phyloP scores from a whole-genome alignment of 352 stramenopile genomes.

The Globisporangium cederbergense region DNA sequence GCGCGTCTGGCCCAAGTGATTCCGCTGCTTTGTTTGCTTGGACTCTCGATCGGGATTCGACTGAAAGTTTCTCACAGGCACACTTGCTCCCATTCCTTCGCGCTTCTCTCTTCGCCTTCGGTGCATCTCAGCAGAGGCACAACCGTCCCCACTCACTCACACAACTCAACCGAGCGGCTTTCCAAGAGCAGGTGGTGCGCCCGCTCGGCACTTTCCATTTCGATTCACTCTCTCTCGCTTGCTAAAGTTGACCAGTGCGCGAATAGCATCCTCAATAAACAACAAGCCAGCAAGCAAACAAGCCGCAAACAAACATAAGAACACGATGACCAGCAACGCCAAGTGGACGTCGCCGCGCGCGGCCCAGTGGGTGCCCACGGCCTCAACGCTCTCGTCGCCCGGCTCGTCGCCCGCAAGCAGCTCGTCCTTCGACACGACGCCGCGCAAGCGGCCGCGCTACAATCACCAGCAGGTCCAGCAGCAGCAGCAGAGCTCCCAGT shows the following conservation, averaged over 20 bases:
- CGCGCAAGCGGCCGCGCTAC: background rate
- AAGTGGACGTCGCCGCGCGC: conserved; percentile 4
- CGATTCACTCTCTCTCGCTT: background rate
- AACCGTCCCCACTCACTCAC: too few species aligned
- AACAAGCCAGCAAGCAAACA: background rate
- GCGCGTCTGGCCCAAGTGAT: too few species aligned
- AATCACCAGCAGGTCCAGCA: background rate
- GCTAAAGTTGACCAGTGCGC: background rate
- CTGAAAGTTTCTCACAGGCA: too few species aligned
- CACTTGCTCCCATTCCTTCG: too few species aligned
- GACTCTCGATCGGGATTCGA: too few species aligned
- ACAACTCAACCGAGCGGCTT: background rate
- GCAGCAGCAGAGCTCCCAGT: background rate
- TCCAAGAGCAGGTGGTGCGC: background rate
- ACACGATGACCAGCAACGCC: background rate
- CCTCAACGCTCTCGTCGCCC: background rate
- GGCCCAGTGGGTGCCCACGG: background rate
- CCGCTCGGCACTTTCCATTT: background rate
- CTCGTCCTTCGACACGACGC: background rate
- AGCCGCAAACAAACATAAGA: background rate
- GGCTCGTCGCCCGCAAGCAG: background rate
- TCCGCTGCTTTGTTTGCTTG: too few species aligned
- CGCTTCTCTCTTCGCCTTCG: too few species aligned
- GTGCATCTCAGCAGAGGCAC: too few species aligned
- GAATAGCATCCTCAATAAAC: background rate